Percentiles rank a stretch among this genome's conserved stretches.
These are phyloP conservation scores for Ustilaginoidea virens DNA, from an alignment of 2,329 filamentous ascomycete genomes.

Conservation along the genomic window DNA sequence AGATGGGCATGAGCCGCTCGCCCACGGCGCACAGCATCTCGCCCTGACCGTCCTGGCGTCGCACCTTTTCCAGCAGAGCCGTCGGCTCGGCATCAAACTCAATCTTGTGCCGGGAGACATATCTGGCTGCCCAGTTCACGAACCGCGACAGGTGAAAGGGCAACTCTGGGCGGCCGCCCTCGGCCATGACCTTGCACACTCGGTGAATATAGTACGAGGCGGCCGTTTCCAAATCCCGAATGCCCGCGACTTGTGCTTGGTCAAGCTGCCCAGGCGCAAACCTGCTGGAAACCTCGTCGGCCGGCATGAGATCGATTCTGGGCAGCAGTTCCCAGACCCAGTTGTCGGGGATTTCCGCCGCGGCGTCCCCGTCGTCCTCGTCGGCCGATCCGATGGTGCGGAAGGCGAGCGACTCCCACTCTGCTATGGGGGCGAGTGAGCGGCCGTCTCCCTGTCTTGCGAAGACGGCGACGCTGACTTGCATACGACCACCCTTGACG, in stretches of 20 bases:
- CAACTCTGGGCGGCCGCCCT: constrained; percentile 7
- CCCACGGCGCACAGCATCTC: constrained; percentile 12
- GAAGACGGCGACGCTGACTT: constrained; percentile 13
- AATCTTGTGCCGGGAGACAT: constrained; percentile 2
- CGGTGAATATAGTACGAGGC: constrained; percentile 9
- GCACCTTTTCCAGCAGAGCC: background rate
- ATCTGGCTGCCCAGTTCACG: constrained; percentile 7
- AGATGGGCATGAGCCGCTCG: constrained; percentile 9
- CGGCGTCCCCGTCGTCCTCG: constrained; percentile 3
- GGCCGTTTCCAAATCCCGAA: constrained; percentile 6
- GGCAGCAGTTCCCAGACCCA: constrained; percentile 12
- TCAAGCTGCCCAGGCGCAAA: constrained; percentile 13
- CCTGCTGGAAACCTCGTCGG: constrained; percentile 9
- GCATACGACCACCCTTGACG: constrained; percentile 10
- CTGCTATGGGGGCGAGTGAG: constrained; percentile 8
- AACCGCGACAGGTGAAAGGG: constrained; percentile 10
- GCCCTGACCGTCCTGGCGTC: constrained; percentile 6
- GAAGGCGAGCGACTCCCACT: constrained; percentile 10
- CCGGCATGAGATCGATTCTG: constrained; percentile 7
- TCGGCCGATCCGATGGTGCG: constrained; percentile 4
- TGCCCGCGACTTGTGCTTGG: constrained; percentile 10
- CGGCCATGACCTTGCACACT: constrained; percentile 8
- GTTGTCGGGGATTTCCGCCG: constrained; percentile 9
- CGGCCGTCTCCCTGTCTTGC: constrained; percentile 2
- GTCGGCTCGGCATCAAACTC: constrained; percentile 4